Evolutionary conservation across 208 protist genomes (phyloP), one percentile per base, ranked within the genome.

Genomic region (Trypanosoma congolense): DNA sequence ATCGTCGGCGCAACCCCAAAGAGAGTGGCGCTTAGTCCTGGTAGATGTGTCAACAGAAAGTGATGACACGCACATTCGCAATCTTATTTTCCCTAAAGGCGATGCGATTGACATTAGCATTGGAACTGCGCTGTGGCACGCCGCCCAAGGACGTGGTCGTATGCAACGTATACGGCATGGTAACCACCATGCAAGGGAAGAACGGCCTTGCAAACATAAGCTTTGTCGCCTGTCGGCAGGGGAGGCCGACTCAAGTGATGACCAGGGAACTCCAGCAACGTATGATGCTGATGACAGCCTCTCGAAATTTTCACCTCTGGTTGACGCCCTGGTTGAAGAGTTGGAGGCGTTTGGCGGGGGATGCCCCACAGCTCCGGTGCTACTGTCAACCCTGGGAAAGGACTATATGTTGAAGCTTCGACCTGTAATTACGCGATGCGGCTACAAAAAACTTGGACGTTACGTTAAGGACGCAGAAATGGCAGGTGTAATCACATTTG

Each of bases 51-150:
- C 78, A 12, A 60, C 77, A 36, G 25, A 41, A 2, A 53, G 70
- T 1, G 56, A 57, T 24, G 43, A 70, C 35, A 79, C 70, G 3
- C 31, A 62, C 28, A 71, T 98, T 16, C 70, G 75, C 16, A 63
- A 71, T 26, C 65, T 97, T 14, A 62, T 97, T 12, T 64, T 50
- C 38, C 96, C 96, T 19, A 53, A 76, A 28, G 45, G 73, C 56
- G 96, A 90, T 24, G 85, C 97, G 2, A 97, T 98, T 88, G 96
- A 98, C 60, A 56, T 97, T 24, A 97, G 97, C 72, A 97, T 98
- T 56, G 95, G 90, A 47, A 88, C 86, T 0, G 96, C 93, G 40
- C 71, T 98, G 8, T 98, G 94, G 93, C 83, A 97, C 68, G 94
- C 92, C 9, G 80, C 93, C 4, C 73, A 86, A 3, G 90, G 80